Percentiles rank a stretch among this genome's conserved stretches.
These are phyloP conservation scores for Vanrija sp. DNA, from an alignment of 1,284 basidiomycete genomes.

Conservation along the genomic window DNA sequence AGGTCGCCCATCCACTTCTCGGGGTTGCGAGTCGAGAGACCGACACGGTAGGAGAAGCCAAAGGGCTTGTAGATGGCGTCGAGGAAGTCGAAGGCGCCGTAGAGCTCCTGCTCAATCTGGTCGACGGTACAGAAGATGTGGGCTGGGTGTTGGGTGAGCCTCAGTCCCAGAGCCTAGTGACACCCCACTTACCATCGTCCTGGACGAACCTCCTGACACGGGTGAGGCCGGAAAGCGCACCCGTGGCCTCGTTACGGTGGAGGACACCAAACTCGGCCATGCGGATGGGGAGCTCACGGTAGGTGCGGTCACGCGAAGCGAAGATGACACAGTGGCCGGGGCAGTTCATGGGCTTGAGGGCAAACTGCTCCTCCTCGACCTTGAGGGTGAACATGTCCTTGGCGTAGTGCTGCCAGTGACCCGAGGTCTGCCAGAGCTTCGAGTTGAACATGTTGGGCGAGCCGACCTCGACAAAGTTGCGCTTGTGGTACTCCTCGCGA, in stretches of 20 bases:
- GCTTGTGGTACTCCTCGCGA: constrained; percentile 61
- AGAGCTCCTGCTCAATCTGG: constrained; percentile 84
- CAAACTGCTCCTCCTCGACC: constrained; percentile 93
- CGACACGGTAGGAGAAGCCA: constrained; percentile 93
- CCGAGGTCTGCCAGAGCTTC: constrained; percentile 97
- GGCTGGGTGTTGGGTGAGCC: constrained; percentile 44
- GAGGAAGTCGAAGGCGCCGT: constrained; percentile 88
- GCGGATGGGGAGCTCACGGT: constrained; percentile 92
- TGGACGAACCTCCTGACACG: constrained; percentile 93
- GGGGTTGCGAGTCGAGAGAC: constrained; percentile 86
- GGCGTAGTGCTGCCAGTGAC: constrained; percentile 96
- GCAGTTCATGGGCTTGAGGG: constrained; percentile 98
- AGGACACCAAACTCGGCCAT: constrained; percentile 99
- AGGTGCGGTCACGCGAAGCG: constrained; percentile 87
- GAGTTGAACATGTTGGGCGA: constrained; percentile 97
- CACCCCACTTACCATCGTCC: constrained; percentile 65
- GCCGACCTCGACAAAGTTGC: constrained; percentile 65
- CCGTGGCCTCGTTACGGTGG: constrained; percentile 94
- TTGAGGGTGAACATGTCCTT: constrained; percentile 96
- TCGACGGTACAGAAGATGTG: constrained; percentile 91
- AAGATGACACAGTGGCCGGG: constrained; percentile 97
- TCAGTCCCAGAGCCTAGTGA: no score
- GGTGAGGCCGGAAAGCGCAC: constrained; percentile 88
- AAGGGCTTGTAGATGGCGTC: constrained; percentile 92
- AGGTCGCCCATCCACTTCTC: constrained; percentile 90